Evolutionary conservation across 495 filamentous ascomycete species (phyloP), one percentile per base, ranked within the genome.

Genomic region (Aspergillus cristatus): DNA sequence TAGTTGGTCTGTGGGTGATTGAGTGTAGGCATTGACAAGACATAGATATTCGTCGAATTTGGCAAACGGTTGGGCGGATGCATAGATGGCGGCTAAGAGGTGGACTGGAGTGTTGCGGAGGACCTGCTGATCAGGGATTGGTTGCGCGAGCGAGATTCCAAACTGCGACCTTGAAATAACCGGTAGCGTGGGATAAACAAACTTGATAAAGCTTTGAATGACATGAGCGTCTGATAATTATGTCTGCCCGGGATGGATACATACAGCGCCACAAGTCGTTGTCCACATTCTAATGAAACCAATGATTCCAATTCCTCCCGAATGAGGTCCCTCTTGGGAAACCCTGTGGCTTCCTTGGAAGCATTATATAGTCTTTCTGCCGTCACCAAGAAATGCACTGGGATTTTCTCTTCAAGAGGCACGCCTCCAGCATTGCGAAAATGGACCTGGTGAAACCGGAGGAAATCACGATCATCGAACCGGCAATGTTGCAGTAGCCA

Each of bases 71-170:
- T 43, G 20, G 6, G 46, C 50, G 7, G 46, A 42, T 14, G 46
- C 50, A 34, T 50, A 53, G 22, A 53, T 46, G 8, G 50, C 45
- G 14, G 46, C 50, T 1, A 53, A 38, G 15, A 53, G 37, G 20
- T 49, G 46, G 12, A 35, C 32, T 5, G 50, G 42, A n/a, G 42
- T 35, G 6, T 24, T 38, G 14, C 35, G 26, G 16, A 53, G 28
- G 4, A 40, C 17, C 4, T 43, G 11, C 13, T 30, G 28, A 4
- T 6, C 28, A 3, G 28, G 28, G 10, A 30, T 3, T 3, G 4
- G 10, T n/a, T 14, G 28, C 18, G 16, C 20, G 7, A 3, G 2
- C 7, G 14, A 1, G 3, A 32, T 7, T n/a, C 34, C 18, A 14
- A 44, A 18, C 26, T 35, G 41, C 17, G 41, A 48, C 6, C 46